Percentiles rank a stretch among this genome's conserved stretches.
These are phyloP conservation scores for Claviceps capensis DNA, from an alignment of 2,329 filamentous ascomycete species.

Conservation along the genomic window DNA sequence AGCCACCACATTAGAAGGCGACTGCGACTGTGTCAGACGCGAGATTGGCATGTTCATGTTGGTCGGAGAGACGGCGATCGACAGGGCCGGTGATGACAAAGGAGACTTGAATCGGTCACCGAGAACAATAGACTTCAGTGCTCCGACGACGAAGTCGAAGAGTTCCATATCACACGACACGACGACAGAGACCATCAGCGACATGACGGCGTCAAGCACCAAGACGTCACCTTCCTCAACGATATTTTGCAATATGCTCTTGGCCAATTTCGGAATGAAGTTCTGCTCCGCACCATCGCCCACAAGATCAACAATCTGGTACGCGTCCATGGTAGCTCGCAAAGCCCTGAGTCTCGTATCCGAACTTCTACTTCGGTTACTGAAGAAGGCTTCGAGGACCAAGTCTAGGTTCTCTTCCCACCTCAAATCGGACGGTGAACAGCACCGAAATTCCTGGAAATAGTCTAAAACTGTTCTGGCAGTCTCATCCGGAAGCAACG, in stretches of 20 bases:
- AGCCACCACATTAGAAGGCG: slow-evolving; percentile 56
- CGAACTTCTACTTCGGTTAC: slow-evolving; percentile 45
- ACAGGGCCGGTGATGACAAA: slow-evolving; percentile 16
- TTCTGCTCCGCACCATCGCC: slow-evolving; percentile 45
- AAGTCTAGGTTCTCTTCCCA: slow-evolving; percentile 53
- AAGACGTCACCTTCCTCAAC: slow-evolving; percentile 48
- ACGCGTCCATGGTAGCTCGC: slow-evolving; percentile 44
- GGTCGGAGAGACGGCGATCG: slow-evolving; percentile 11
- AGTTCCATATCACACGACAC: slow-evolving; percentile 42
- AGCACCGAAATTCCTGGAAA: slow-evolving; percentile 54
- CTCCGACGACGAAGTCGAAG: slow-evolving; percentile 44
- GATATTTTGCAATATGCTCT: slow-evolving; percentile 46
- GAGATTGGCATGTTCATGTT: slow-evolving; percentile 10
- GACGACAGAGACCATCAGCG: slow-evolving; percentile 51
- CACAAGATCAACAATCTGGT: slow-evolving; percentile 44
- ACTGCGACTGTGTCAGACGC: slow-evolving; percentile 22
- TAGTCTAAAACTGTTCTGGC: slow-evolving; percentile 52
- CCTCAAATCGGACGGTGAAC: slow-evolving; percentile 54
- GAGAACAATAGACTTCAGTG: slow-evolving; percentile 35
- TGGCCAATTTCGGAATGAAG: slow-evolving; percentile 43
- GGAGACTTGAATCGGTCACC: slow-evolving; percentile 34
- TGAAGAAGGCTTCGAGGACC: slow-evolving; percentile 50
- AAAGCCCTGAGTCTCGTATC: slow-evolving; percentile 50
- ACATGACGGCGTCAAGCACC: slow-evolving; percentile 51
- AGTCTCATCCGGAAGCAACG: slow-evolving; percentile 49